Base-by-base conservation (phyloP, 2,329 filamentous ascomycete species). In the Aspergillus novoparasiticus region DNA sequence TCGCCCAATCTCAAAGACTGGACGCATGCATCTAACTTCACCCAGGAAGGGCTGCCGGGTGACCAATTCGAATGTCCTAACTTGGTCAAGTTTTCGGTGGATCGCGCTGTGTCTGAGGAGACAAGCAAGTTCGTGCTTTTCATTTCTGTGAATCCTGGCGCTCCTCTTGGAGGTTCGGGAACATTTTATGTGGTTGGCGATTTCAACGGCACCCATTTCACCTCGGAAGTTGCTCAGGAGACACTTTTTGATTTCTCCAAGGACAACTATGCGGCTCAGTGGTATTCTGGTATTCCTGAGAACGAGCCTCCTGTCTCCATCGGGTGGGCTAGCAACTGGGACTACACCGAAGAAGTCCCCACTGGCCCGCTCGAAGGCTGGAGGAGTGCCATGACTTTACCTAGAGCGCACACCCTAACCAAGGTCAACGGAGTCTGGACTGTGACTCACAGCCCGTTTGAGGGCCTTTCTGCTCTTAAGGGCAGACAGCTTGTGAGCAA, bases 61-160 rank as follows among this genome's bases (percentile, higher is more conserved):
- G 68, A 82, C 1, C 85, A 88, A 68, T 89, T 87, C 69, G 88
- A 90, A 72, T 89, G 87, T 58, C 87, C 88, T 0, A 89, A 89
- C 66, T 73, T 90, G 43, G 81, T 89, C 1, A 77, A 81, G 36
- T 82, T 90, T 60, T 85, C 84, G 0, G 79, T 87, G 45, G 69
- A 76, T 39, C n/a, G 11, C 10, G 64, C 30, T 32, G 10, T 34
- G 16, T 45, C 60, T 2, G 12, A 45, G 4, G 39, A 60, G 45
- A 39, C 66, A 3, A 62, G 63, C 16, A 70, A 73, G 62, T 68
- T 69, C 48, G 65, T 76, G 36, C 59, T 76, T 14, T 66, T 68
- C 43, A 71, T 77, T 54, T 71, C 68, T 12, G 73, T 76, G 62
- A 75, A 76, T 51, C 73, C 73, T 26, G 75, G 75, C 14, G 79